Evolutionary conservation across 2,329 filamentous ascomycete species (phyloP).

Genomic region (Lachnellula suecica): DNA sequence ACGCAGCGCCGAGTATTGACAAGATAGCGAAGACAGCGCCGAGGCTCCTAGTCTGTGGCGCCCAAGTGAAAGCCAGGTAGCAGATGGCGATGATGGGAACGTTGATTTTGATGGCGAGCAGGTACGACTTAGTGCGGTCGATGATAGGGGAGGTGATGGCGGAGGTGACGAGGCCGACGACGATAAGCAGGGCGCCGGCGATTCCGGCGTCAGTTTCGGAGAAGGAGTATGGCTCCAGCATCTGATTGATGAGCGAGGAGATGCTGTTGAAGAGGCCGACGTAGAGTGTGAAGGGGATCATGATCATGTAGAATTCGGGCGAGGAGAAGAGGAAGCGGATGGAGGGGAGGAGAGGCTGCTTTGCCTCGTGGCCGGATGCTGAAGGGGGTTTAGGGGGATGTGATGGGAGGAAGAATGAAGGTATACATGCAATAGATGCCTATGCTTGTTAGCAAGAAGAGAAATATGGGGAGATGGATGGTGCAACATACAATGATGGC

Average conservation of each 20-base stretch:
- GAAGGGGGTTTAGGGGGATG: constrained; percentile 75
- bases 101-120: constrained; percentile 69
- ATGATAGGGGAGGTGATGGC: constrained; percentile 79
- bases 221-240: constrained; percentile 84
- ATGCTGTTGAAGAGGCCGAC: constrained; percentile 93
- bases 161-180: constrained; percentile 74
- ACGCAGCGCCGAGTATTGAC: constrained; percentile 73
- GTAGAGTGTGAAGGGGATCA: constrained; percentile 79
- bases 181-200: constrained; percentile 83
- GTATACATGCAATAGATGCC: constrained; percentile 65
- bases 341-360: constrained; percentile 51
- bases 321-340: constrained; percentile 54
- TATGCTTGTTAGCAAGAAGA: constrained; percentile 26
- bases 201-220: constrained; percentile 83
- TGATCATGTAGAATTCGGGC: constrained; percentile 75
- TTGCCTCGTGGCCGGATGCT: constrained; percentile 56
- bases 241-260: constrained; percentile 85
- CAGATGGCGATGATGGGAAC: constrained; percentile 71
- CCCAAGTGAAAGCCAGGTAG: constrained; percentile 82
- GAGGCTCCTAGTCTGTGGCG: constrained; percentile 57
- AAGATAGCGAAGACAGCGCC: constrained; percentile 74
- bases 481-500: constrained; percentile 73
- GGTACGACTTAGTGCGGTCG: constrained; percentile 79
- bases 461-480: background rate
- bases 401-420: constrained; percentile 78